phyloP scores from a whole-genome alignment of 495 filamentous ascomycete genomes.

The Cenococcum geophilum region DNA sequence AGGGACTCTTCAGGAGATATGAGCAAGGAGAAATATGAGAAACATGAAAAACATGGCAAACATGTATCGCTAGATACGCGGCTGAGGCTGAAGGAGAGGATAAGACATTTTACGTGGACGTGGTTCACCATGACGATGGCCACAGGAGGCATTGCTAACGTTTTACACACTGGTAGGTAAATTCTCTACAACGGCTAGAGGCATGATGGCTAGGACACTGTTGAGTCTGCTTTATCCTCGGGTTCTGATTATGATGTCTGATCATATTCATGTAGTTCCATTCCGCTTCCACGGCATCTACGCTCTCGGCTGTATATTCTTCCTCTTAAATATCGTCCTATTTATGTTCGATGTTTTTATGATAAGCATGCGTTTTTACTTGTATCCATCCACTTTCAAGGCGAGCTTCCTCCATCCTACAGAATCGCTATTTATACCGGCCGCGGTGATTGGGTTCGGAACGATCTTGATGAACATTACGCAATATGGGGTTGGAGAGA shows the following conservation, averaged over 20 bases:
- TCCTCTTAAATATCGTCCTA: slow-evolving; percentile 66
- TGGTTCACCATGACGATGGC: slow-evolving; percentile 58
- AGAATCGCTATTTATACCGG: slow-evolving; percentile 73
- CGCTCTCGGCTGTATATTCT: slow-evolving; percentile 65
- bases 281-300: slow-evolving; percentile 64
- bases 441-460: slow-evolving; percentile 62
- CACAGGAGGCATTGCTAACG: slow-evolving; percentile 77
- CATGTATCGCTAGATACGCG: background rate
- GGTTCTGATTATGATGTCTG: background rate
- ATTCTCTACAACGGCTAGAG: slow-evolving; percentile 5
- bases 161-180: slow-evolving; percentile 61
- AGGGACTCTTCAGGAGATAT: background rate
- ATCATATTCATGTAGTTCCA: slow-evolving; percentile 48
- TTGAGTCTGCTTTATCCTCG: background rate
- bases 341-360: slow-evolving; percentile 64
- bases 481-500: slow-evolving; percentile 61
- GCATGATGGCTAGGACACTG: too few relatives aligned
- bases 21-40: background rate
- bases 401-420: slow-evolving; percentile 69
- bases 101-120: slow-evolving; percentile 43
- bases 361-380: slow-evolving; percentile 62
- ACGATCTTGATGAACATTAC: slow-evolving; percentile 75
- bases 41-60: background rate
- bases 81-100: slow-evolving; percentile 33
- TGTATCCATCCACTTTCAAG: slow-evolving; percentile 64